Conservation (phyloP, 345 rosid species). For the Draba incana region DNA sequence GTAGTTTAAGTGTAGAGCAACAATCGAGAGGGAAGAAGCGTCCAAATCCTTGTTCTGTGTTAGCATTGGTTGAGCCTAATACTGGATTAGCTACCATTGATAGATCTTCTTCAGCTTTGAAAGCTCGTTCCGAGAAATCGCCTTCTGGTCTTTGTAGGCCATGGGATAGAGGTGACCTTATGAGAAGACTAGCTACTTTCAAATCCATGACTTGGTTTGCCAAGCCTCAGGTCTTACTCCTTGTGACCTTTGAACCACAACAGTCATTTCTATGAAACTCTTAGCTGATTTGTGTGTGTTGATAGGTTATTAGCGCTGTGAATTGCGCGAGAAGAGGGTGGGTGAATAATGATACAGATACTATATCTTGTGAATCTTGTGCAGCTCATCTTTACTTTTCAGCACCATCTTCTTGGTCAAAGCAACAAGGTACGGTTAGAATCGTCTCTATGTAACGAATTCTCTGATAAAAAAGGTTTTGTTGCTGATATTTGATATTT, state of each 20-base stretch:
- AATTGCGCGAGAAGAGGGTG: slow-evolving; percentile 96
- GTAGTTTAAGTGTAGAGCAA: slow-evolving; percentile 50
- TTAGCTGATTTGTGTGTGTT: slow-evolving; percentile 23
- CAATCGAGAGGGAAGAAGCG: slow-evolving; percentile 63
- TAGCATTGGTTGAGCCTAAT: slow-evolving; percentile 57
- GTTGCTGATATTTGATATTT: slow-evolving; percentile 30
- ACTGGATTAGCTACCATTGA: slow-evolving; percentile 35
- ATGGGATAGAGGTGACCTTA: slow-evolving; percentile 90
- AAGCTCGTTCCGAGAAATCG: slow-evolving; percentile 35
- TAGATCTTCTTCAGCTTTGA: slow-evolving; percentile 40
- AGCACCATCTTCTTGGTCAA: slow-evolving; percentile 83
- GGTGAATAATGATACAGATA: slow-evolving; percentile 82
- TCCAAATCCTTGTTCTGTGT: slow-evolving; percentile 51
- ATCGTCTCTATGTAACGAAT: slow-evolving; percentile 1
- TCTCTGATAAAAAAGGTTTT: neutral
- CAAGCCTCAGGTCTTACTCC: slow-evolving; percentile 69
- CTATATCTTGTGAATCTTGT: slow-evolving; percentile 86
- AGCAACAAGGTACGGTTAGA: slow-evolving; percentile 67
- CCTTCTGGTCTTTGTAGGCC: slow-evolving; percentile 76
- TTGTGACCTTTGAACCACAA: slow-evolving; percentile 1
- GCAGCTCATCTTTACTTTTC: slow-evolving; percentile 83
- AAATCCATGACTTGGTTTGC: slow-evolving; percentile 99
- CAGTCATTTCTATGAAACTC: neutral
- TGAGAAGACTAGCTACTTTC: slow-evolving; percentile 81
- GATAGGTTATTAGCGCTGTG: slow-evolving; percentile 83